Evolutionary conservation across 2,329 filamentous ascomycete species (phyloP).

Genomic region (Dactylellina leptospora): DNA sequence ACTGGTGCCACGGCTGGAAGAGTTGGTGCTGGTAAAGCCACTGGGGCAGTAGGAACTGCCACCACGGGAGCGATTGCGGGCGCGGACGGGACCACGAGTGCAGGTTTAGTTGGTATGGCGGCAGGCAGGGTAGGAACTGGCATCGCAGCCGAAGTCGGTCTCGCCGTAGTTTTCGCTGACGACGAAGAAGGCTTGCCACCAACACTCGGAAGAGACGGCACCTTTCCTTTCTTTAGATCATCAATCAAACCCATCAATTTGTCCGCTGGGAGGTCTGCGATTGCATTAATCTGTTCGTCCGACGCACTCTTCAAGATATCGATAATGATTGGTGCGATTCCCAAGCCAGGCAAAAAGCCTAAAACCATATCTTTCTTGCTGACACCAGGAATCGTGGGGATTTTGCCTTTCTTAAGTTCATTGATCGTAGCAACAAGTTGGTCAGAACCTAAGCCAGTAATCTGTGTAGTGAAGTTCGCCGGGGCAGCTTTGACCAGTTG

Average conservation of each 20-base stretch:
- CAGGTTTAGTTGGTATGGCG: not conserved
- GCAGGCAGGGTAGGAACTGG: not conserved
- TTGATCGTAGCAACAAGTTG: constrained; percentile 12
- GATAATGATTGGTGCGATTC: constrained; percentile 16
- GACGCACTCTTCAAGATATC: constrained; percentile 38
- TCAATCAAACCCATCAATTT: constrained; percentile 21
- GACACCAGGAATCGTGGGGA: constrained; percentile 39
- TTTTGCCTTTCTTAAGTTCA: constrained; percentile 30
- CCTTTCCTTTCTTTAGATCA: constrained; percentile 36
- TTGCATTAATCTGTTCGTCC: constrained; percentile 9
- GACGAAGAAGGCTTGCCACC: not conserved
- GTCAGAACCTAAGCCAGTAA: constrained; percentile 6
- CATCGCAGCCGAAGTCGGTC: too few species aligned
- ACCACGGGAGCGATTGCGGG: not conserved
- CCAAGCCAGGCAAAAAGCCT: constrained; percentile 21
- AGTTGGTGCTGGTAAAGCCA: not conserved
- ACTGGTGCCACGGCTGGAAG: not conserved
- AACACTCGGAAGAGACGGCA: not conserved
- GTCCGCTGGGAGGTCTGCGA: constrained; percentile 18
- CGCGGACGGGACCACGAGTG: not conserved
- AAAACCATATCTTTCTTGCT: constrained; percentile 23
- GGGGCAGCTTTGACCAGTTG: constrained; percentile 38
- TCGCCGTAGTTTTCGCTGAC: not conserved
- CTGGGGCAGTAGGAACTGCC: not conserved
- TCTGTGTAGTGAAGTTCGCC: constrained; percentile 9